phyloP scores from a whole-genome alignment of 805 yeast genomes.

The Cyberlindnera nakhonratchasimensis region DNA sequence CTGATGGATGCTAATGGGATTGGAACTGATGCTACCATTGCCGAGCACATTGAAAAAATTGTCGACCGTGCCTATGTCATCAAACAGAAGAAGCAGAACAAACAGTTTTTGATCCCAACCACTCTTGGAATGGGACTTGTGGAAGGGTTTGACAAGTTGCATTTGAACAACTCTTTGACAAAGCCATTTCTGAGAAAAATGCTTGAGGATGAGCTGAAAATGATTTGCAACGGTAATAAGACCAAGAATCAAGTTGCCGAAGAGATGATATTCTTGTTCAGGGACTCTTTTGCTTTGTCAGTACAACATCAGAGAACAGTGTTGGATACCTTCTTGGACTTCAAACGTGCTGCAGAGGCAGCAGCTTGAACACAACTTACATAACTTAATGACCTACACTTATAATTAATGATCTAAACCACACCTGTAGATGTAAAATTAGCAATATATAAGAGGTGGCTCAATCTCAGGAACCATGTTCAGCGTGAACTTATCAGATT shows the following conservation, averaged over 20 bases:
- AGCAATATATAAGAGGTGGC: slow-evolving; percentile 55
- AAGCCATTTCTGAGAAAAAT: slow-evolving; percentile 84
- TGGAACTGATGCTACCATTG: slow-evolving; percentile 99
- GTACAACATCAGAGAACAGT: slow-evolving; percentile 39
- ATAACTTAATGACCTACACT: neutral
- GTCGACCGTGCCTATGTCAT: slow-evolving; percentile 61
- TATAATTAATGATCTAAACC: neutral
- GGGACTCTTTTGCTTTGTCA: slow-evolving; percentile 54
- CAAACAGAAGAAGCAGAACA: slow-evolving; percentile 37
- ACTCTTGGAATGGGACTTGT: slow-evolving; percentile 81
- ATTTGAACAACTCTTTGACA: slow-evolving; percentile 70
- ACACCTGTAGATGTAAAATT: neutral
- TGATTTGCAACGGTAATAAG: slow-evolving; percentile 63
- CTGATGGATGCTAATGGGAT: slow-evolving; percentile 97
- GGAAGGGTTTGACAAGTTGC: slow-evolving; percentile 81
- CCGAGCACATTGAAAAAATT: slow-evolving; percentile 91
- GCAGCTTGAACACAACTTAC: slow-evolving; percentile 3
- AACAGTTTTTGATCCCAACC: slow-evolving; percentile 64
- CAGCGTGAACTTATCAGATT: slow-evolving; percentile 43
- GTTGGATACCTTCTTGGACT: slow-evolving; percentile 30
- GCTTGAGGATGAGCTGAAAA: slow-evolving; percentile 62
- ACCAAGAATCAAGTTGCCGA: slow-evolving; percentile 50
- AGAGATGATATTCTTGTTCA: slow-evolving; percentile 54
- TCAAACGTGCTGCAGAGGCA: slow-evolving; percentile 16
- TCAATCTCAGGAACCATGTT: slow-evolving; percentile 71